Base-by-base conservation (phyloP, 2,329 filamentous ascomycete genomes). In the Penicillium carneum region DNA sequence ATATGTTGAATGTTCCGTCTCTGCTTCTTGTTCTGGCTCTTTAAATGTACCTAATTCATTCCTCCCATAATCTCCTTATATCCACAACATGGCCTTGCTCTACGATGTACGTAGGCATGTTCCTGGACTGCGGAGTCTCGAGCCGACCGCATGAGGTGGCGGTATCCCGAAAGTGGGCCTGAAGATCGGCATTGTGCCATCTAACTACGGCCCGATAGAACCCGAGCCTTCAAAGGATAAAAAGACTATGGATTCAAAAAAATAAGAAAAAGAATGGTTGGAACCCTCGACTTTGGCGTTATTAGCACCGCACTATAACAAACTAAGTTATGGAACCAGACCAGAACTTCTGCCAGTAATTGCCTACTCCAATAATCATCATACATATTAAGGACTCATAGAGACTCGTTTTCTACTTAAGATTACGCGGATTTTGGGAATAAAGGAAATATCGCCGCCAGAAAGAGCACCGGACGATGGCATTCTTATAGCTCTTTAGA, bases 101-200 rank as follows among this genome's bases (percentile, higher is more conserved):
- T 36, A 48, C 12, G n/a, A 34, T 34, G 8, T 10, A 23, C 47
- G 14, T 49, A 11, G 18, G 9, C 26, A 11, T 12, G 33, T 50
- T 47, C 26, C 45, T 47, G 8, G 46, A 3, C 12, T 11, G 47
- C 36, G 33, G 47, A 20, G 14, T 36, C 10, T 23, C 9, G 9
- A 49, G 18, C 46, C 18, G n/a, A 49, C 14, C 14, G 14, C n/a
- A 38, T 38, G 33, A 33, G 47, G 23, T 36, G 14, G 9, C 16
- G 47, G 31, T 33, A 23, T 49, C 20, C 47, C 47, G 47, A 38
- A 2, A 38, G 47, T 50, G 47, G 47, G 4, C 33, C 47, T 50
- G 14, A 26, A 50, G 26, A n/a, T 38, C 47, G 47, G 47, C 14
- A 50, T 34, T 34, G 33, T 50, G 33, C 47, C 9, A 36, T n/a